Percentiles rank a stretch among this genome's conserved stretches.
Conservation (phyloP, 2,329 filamentous ascomycete genomes). For the Aspergillus sp. region DNA sequence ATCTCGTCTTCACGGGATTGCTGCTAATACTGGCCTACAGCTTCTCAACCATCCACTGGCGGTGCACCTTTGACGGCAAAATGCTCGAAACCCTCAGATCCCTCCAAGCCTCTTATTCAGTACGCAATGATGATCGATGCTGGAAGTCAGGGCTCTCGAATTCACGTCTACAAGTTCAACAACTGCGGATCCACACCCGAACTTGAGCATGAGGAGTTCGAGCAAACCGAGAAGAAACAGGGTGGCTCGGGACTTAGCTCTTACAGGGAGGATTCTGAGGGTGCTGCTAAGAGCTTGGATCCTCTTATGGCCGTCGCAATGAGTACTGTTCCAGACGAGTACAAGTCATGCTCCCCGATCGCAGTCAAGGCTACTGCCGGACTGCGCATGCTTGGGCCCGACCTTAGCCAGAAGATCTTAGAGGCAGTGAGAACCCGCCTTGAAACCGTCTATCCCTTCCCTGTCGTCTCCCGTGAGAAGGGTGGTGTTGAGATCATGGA, state of each 20-base stretch:
- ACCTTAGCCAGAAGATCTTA: constrained; percentile 80
- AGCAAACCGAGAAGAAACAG: constrained; percentile 84
- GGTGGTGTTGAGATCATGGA: constrained; percentile 96
- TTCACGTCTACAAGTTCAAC: constrained; percentile 99
- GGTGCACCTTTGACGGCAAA: constrained; percentile 61
- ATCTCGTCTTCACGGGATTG: background rate
- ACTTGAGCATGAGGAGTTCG: constrained; percentile 87
- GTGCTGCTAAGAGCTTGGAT: constrained; percentile 86
- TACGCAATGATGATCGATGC: constrained; percentile 99
- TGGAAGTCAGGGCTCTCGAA: constrained; percentile 93
- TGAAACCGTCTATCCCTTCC: constrained; percentile 90
- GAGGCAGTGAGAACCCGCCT: constrained; percentile 79
- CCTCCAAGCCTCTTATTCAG: constrained; percentile 90
- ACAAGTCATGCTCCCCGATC: constrained; percentile 88
- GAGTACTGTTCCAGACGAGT: constrained; percentile 77
- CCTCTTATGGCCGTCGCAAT: constrained; percentile 83
- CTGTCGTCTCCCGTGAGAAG: constrained; percentile 80
- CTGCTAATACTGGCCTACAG: constrained; percentile 18
- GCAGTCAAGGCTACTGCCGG: constrained; percentile 98
- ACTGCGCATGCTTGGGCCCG: constrained; percentile 77
- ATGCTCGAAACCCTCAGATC: constrained; percentile 80
- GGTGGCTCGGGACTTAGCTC: constrained; percentile 80
- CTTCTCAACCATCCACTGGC: constrained; percentile 24
- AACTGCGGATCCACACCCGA: constrained; percentile 96
- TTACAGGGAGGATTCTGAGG: constrained; percentile 81